Conservation (phyloP, 371 early-diverging fungal genomes). For the Umbelopsis sp. region DNA sequence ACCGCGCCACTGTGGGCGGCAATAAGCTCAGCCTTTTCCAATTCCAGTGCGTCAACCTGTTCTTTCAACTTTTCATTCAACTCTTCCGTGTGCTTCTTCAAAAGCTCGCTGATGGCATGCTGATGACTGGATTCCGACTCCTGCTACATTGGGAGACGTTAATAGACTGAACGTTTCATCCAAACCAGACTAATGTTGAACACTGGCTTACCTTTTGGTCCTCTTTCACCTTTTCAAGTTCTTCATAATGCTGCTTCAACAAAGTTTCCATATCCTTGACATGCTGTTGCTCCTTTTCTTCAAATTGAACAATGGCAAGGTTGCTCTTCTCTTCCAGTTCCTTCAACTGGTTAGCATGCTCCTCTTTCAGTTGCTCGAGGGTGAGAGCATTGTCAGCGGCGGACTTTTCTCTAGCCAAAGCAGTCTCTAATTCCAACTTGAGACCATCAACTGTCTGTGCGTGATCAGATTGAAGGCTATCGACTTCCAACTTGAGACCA, state of each 20-base stretch:
- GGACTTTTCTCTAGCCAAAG: background rate
- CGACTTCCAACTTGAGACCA: background rate
- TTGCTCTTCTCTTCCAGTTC: background rate
- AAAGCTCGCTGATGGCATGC: background rate
- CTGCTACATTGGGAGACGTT: background rate
- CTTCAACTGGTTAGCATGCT: background rate
- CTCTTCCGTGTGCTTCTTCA: background rate
- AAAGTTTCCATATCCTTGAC: background rate
- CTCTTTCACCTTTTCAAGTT: background rate
- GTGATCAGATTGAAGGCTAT: background rate
- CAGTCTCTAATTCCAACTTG: background rate
- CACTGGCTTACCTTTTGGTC: background rate
- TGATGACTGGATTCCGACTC: background rate
- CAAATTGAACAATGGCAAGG: background rate
- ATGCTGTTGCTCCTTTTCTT: slow-evolving; percentile 5
- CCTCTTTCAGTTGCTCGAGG: background rate
- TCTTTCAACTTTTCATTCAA: background rate
- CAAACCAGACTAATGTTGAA: background rate
- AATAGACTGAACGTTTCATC: background rate
- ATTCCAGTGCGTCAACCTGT: background rate
- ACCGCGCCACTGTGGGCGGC: background rate
- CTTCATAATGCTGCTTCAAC: slow-evolving; percentile 10
- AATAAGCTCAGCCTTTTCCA: background rate
- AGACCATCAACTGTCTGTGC: background rate
- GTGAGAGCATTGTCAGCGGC: background rate